These are phyloP conservation scores for Trichoderma citrinoviride DNA, from an alignment of 2,329 filamentous ascomycete genomes.

Conservation along the genomic window DNA sequence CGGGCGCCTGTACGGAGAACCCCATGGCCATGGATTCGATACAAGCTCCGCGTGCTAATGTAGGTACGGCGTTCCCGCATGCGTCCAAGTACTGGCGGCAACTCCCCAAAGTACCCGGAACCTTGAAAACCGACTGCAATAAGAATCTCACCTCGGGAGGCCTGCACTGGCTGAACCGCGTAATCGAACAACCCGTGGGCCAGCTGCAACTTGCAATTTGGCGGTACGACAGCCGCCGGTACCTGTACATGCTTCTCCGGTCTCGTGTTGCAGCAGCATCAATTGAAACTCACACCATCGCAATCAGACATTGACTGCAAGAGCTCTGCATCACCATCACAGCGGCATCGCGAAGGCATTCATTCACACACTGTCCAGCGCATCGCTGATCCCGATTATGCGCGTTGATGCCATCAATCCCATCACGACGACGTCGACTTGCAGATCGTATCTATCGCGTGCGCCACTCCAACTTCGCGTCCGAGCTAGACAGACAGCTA, in stretches of 20 bases:
- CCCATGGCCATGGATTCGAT: too few relatives aligned
- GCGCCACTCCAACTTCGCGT: conserved; percentile 2
- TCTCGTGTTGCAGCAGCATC: not conserved
- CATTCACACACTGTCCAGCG: too few relatives aligned
- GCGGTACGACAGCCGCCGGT: not conserved
- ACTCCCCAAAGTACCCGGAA: too few relatives aligned
- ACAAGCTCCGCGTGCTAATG: not conserved
- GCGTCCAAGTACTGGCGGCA: conserved; percentile 3
- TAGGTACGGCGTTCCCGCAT: conserved; percentile 18
- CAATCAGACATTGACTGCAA: not conserved
- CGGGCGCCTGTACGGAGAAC: too few relatives aligned
- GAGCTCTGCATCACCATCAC: not conserved
- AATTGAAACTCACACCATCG: not conserved
- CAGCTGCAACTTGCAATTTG: not conserved
- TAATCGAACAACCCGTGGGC: conserved; percentile 13
- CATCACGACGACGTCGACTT: conserved; percentile 13
- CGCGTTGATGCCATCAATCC: not conserved
- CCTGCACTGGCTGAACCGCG: conserved; percentile 3
- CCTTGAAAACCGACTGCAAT: not conserved
- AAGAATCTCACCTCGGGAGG: conserved; percentile 11
- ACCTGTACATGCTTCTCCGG: not conserved
- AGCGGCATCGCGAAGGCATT: too few relatives aligned
- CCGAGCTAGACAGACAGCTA: too few relatives aligned
- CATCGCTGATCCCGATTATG: not conserved
- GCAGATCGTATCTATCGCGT: conserved; percentile 19